Conservation (phyloP, 2,329 filamentous ascomycete genomes). For the Mycosphaerella arachidis region DNA sequence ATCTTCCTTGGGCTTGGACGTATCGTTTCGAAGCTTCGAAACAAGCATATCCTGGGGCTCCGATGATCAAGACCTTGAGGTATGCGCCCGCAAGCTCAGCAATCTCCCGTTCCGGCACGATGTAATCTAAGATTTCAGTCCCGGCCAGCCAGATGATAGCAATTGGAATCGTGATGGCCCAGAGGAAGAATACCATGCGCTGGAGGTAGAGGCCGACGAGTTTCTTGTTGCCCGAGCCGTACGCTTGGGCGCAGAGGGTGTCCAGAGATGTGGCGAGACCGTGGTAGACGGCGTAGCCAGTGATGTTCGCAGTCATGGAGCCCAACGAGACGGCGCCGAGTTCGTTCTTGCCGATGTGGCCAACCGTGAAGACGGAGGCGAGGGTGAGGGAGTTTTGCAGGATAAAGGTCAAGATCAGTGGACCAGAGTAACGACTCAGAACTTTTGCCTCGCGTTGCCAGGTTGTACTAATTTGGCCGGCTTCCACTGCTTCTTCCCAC, state of each 20-base stretch:
- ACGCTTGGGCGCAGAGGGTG: slow-evolving; percentile 89
- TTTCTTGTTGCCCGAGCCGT: slow-evolving; percentile 83
- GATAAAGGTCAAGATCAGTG: slow-evolving; percentile 45
- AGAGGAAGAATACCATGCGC: slow-evolving; percentile 74
- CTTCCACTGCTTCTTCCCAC: slow-evolving; percentile 80
- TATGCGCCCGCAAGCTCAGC: slow-evolving; percentile 70
- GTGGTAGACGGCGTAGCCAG: slow-evolving; percentile 46
- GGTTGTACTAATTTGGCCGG: slow-evolving; percentile 78
- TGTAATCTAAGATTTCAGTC: slow-evolving; percentile 56
- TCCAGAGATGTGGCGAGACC: slow-evolving; percentile 85
- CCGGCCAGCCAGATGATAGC: slow-evolving; percentile 66
- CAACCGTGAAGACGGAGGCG: slow-evolving; percentile 47
- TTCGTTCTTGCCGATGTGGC: slow-evolving; percentile 47
- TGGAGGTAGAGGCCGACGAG: slow-evolving; percentile 81
- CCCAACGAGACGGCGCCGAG: slow-evolving; percentile 46
- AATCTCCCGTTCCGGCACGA: slow-evolving; percentile 68
- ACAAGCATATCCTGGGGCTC: slow-evolving; percentile 68
- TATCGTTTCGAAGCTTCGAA: slow-evolving; percentile 83
- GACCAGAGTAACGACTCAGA: slow-evolving; percentile 48
- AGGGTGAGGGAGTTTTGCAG: slow-evolving; percentile 48
- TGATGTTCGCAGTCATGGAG: slow-evolving; percentile 48
- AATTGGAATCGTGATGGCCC: slow-evolving; percentile 67
- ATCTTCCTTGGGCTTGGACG: slow-evolving; percentile 82
- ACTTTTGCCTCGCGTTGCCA: slow-evolving; percentile 89
- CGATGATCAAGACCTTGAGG: slow-evolving; percentile 63